A percentile compares a stretch with the other conserved stretches of the same genome.
phyloP scores from a whole-genome alignment of 345 rosid genomes.

The Pistacia integerrima region DNA sequence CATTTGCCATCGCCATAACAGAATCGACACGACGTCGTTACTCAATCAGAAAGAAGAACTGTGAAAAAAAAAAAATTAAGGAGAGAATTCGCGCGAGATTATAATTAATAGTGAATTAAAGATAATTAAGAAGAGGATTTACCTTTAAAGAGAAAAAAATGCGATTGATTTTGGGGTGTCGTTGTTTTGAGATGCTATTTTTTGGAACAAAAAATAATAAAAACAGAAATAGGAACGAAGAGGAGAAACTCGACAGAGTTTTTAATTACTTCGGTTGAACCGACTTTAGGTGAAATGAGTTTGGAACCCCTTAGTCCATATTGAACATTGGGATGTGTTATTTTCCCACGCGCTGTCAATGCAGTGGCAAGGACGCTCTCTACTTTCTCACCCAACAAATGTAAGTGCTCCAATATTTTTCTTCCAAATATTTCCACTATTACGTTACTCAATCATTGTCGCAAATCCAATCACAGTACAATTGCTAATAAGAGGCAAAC shows the following conservation, averaged over 20 bases:
- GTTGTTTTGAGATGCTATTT: not conserved
- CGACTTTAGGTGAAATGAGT: conserved; percentile 3
- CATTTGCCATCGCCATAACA: conserved; percentile 51
- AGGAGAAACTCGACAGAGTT: not conserved
- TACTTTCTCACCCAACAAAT: not conserved
- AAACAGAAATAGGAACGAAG: not conserved
- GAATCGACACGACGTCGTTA: conserved; percentile 8
- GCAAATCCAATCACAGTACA: too few species aligned
- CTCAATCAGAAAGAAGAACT: conserved; percentile 17
- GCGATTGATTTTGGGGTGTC: not conserved
- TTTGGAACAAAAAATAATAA: not conserved
- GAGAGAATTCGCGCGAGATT: not conserved
- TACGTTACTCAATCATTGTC: too few species aligned
- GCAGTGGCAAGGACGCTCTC: not conserved
- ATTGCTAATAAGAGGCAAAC: too few species aligned
- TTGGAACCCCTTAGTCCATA: conserved; percentile 10
- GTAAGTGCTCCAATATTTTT: too few species aligned
- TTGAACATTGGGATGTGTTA: not conserved
- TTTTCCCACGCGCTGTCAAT: conserved; percentile 10
- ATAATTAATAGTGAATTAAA: not conserved
- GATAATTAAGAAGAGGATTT: not conserved
- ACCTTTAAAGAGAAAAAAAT: not conserved
- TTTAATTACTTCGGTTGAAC: conserved; percentile 24
- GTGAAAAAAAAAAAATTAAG: conserved; percentile 7
- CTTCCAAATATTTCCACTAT: too few species aligned